These are phyloP conservation scores for Mrakia blollopis DNA, from an alignment of 768 basidiomycete species.

Conservation along the genomic window DNA sequence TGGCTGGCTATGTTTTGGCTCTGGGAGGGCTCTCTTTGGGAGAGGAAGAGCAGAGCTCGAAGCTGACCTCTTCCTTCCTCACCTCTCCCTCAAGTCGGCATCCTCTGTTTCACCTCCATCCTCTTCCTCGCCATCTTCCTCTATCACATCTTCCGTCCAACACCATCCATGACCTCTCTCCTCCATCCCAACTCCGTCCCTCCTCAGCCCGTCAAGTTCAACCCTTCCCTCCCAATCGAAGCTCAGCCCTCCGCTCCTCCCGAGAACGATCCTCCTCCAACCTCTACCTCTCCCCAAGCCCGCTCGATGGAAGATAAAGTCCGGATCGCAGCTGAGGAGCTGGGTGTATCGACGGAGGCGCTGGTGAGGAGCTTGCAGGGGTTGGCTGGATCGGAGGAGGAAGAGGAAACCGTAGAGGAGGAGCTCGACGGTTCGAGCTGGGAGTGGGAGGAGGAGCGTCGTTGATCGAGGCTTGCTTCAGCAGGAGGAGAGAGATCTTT, in stretches of 20 bases:
- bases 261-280: neutral
- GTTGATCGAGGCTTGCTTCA: neutral
- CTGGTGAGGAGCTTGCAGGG: neutral
- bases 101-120: conserved; percentile 6
- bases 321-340: neutral
- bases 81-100: neutral
- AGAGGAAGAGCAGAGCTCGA: neutral
- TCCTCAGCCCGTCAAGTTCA: too few relatives aligned
- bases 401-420: neutral
- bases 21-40: neutral
- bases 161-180: neutral
- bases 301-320: neutral
- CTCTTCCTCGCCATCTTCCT: neutral
- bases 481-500: too few relatives aligned
- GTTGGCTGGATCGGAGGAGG: neutral
- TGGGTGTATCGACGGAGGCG: neutral
- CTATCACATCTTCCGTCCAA: neutral
- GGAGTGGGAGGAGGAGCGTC: neutral
- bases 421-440: too few relatives aligned
- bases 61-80: neutral
- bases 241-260: neutral
- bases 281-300: neutral
- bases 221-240: neutral
- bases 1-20: too few relatives aligned
- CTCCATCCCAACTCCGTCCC: neutral